Evolutionary conservation across 768 basidiomycete genomes (phyloP), one percentile per base, ranked within the genome.

Genomic region (Leccinum disarticulatum): DNA sequence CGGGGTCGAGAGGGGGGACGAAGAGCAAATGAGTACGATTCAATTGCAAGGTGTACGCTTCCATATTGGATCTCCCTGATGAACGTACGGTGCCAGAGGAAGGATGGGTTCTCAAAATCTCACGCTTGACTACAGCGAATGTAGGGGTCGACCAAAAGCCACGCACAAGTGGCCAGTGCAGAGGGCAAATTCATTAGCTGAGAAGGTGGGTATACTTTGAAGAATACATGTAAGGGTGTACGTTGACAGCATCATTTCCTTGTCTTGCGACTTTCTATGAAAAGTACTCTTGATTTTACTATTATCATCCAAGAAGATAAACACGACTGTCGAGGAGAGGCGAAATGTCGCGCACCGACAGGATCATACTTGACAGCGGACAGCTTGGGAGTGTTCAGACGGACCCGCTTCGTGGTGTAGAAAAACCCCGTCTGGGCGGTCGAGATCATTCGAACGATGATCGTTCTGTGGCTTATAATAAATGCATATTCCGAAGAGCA

Each of bases 281-380:
- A 93, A 31, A 93, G 77, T 2, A 93, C 90, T 22, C 88, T 78
- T 52, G 80, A 76, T 66, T 86, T 86, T 38, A 91, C 90, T 92
- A 56, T 13, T 10, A 57, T 11, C 13, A 3, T 35, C 15, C 36
- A 49, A 53, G 30, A 27, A 48, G 43, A 52, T 61, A 17, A 65
- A 22, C 17, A 36, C 10, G 0, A 27, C 6, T 9, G 22, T 17
- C 15, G 6, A 55, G 4, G 33, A n/a, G 54, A 31, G 19, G 19
- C 9, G 54, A 55, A 22, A 31, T n/a, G 53, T 33, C n/a, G 72
- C 85, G 59, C 72, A 93, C 93, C 91, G 69, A 79, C 77, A 1
- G 93, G 92, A 68, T 96, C 94, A 71, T 95, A 95, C 74, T 95
- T 96, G 66, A 95, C 88, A n/a, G 91, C 87, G 8, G 91, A 87